phyloP scores from a whole-genome alignment of 805 yeast species.

The Metschnikowia amazonensis region DNA sequence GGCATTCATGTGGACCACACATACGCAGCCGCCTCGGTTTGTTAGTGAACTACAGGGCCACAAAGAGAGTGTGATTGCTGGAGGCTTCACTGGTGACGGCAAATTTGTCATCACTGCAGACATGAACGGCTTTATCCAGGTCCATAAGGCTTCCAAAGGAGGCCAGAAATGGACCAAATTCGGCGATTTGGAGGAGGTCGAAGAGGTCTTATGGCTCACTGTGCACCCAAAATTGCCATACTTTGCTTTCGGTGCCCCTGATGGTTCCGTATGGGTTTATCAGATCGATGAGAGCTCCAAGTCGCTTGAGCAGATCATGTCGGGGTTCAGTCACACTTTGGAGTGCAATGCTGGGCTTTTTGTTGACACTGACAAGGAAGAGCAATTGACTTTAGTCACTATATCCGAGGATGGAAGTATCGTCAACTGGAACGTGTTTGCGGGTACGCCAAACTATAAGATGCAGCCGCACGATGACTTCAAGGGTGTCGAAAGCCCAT shows the following conservation, averaged over 20 bases:
- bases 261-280: constrained; percentile 94
- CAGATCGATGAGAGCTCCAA: constrained; percentile 51
- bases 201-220: constrained; percentile 81
- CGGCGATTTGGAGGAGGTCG: constrained; percentile 77
- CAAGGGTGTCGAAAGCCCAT: constrained; percentile 75
- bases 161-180: constrained; percentile 80
- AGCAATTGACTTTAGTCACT: constrained; percentile 63
- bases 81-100: constrained; percentile 83
- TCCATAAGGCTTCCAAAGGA: constrained; percentile 65
- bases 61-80: constrained; percentile 82
- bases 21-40: constrained; percentile 75
- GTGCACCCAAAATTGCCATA: constrained; percentile 75
- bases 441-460: constrained; percentile 66
- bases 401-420: constrained; percentile 82
- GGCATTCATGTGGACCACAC: constrained; percentile 90
- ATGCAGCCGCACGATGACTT: constrained; percentile 57
- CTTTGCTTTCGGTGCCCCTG: constrained; percentile 88
- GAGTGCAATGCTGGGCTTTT: constrained; percentile 82
- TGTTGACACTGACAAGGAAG: constrained; percentile 50
- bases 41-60: constrained; percentile 77
- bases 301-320: constrained; percentile 63
- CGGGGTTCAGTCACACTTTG: constrained; percentile 74
- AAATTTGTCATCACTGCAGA: constrained; percentile 82
- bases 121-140: constrained; percentile 83
- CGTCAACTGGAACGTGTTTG: constrained; percentile 86